phyloP scores from a whole-genome alignment of 73 alveolate species.

The Symbiodinium pilosum region DNA sequence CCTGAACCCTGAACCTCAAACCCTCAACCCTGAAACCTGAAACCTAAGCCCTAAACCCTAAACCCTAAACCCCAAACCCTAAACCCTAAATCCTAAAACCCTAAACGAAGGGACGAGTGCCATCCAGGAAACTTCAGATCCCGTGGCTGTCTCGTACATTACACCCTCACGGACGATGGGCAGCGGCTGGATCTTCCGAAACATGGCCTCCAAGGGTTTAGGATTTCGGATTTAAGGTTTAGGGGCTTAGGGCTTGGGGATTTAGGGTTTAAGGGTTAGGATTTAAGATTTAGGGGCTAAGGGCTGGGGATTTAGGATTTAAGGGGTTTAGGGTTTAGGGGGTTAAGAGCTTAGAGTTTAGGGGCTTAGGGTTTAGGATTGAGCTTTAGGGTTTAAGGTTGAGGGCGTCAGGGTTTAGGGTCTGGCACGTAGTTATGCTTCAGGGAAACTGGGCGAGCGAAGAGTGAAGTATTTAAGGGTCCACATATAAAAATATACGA shows the following conservation, averaged over 20 bases:
- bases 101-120: no score
- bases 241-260: neutral
- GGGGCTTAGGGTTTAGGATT: no score
- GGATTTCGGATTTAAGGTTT: neutral
- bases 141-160: slow-evolving; percentile 63
- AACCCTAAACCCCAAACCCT: neutral
- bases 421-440: no score
- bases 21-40: neutral
- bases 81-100: neutral
- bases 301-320: neutral
- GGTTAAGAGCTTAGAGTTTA: neutral
- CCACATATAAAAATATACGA: no score
- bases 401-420: no score
- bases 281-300: neutral
- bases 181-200: slow-evolving; percentile 51
- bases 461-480: no score
- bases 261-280: neutral
- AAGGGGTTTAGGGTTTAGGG: neutral
- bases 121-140: no score
- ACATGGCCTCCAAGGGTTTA: slow-evolving; percentile 18
- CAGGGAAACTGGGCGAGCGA: no score
- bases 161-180: slow-evolving; percentile 32
- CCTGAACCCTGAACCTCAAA: no score
- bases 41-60: neutral
- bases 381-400: no score